Conservation (phyloP, 129 eudicot genomes). For the Flaveria trinervia region DNA sequence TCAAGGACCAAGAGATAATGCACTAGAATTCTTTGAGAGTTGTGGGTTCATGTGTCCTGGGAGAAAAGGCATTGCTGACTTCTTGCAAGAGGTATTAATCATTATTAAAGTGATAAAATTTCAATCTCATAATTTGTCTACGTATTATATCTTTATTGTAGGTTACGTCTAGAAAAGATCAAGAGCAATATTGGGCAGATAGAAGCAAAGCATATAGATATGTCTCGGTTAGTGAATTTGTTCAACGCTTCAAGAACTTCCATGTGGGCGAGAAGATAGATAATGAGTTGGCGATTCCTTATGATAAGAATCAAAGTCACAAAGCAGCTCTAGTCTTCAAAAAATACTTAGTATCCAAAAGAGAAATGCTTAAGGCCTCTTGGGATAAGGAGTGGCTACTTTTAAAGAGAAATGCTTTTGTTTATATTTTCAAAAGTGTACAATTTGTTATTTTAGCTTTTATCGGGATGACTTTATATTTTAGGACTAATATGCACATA, state of each 20-base stretch:
- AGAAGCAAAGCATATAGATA: slow-evolving; percentile 54
- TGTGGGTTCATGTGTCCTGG: slow-evolving; percentile 86
- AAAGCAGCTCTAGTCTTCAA: slow-evolving; percentile 65
- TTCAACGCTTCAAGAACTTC: slow-evolving; percentile 53
- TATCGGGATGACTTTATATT: slow-evolving; percentile 52
- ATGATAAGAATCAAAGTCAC: slow-evolving; percentile 55
- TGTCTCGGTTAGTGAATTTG: slow-evolving; percentile 55
- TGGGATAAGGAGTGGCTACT: slow-evolving; percentile 85
- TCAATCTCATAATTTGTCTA: background rate
- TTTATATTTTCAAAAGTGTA: slow-evolving; percentile 67
- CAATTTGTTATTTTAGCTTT: slow-evolving; percentile 62
- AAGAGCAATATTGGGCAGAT: slow-evolving; percentile 84
- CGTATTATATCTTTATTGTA: slow-evolving; percentile 10
- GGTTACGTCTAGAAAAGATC: slow-evolving; percentile 90
- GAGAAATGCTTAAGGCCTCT: slow-evolving; percentile 61
- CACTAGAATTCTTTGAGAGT: slow-evolving; percentile 66
- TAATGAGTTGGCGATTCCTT: slow-evolving; percentile 59
- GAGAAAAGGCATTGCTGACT: slow-evolving; percentile 85
- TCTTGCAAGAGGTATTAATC: slow-evolving; percentile 78
- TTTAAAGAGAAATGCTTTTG: slow-evolving; percentile 59
- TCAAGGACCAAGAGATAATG: slow-evolving; percentile 79
- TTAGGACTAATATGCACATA: slow-evolving; percentile 47
- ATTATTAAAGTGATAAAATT: background rate
- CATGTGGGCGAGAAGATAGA: slow-evolving; percentile 59
- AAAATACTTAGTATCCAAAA: slow-evolving; percentile 54